A percentile compares a stretch with the other conserved stretches of the same genome.
phyloP scores from a whole-genome alignment of 2,329 filamentous ascomycete genomes.

The Cercospora sp. region DNA sequence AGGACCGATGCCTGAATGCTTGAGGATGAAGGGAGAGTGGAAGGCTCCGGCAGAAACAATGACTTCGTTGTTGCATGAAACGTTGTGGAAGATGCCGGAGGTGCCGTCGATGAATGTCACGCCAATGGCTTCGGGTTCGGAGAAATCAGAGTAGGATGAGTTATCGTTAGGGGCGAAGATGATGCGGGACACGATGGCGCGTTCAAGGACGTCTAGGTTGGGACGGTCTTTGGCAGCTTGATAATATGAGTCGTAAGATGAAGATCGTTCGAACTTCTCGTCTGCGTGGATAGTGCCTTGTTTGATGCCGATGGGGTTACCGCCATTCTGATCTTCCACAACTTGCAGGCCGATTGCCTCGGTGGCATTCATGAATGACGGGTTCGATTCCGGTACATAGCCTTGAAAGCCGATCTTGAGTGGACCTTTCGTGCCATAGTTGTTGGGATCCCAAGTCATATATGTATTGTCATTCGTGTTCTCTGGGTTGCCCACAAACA shows the following conservation, averaged over 20 bases:
- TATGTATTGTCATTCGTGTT: slow-evolving; percentile 22
- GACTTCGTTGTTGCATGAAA: slow-evolving; percentile 43
- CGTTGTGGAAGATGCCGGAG: slow-evolving; percentile 24
- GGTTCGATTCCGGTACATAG: slow-evolving; percentile 19
- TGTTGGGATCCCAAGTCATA: slow-evolving; percentile 24
- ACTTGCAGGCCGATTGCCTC: slow-evolving; percentile 19
- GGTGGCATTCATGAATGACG: slow-evolving; percentile 23
- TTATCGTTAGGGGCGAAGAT: slow-evolving; percentile 10
- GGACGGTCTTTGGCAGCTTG: slow-evolving; percentile 14
- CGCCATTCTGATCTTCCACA: slow-evolving; percentile 18
- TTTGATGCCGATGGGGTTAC: slow-evolving; percentile 19
- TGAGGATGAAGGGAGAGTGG: slow-evolving; percentile 65
- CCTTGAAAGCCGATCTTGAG: slow-evolving; percentile 27
- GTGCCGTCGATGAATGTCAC: slow-evolving; percentile 22
- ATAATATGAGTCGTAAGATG: slow-evolving; percentile 23
- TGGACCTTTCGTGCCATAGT: slow-evolving; percentile 23
- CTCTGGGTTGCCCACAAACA: slow-evolving; percentile 22
- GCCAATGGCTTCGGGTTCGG: slow-evolving; percentile 14
- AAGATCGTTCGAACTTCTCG: slow-evolving; percentile 21
- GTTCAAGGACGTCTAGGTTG: slow-evolving; percentile 20
- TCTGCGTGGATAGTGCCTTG: slow-evolving; percentile 23
- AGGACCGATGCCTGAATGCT: slow-evolving; percentile 63
- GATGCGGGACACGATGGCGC: slow-evolving; percentile 19
- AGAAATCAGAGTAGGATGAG: not conserved
- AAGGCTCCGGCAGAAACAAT: slow-evolving; percentile 57